phyloP scores from a whole-genome alignment of 208 protist species.

The Trichomonas vaginalis region DNA sequence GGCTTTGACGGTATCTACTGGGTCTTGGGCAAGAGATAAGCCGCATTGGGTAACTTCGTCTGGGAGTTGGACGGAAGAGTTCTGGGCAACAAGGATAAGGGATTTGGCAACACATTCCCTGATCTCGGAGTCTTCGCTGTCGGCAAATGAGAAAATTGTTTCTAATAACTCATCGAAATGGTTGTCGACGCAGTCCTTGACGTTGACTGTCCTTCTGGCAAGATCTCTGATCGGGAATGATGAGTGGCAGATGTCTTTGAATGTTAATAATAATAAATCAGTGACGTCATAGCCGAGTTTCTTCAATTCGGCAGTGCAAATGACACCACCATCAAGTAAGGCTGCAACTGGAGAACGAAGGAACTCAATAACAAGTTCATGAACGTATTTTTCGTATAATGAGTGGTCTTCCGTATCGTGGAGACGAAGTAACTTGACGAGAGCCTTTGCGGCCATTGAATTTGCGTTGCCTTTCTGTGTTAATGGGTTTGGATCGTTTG shows the following conservation, averaged over 20 bases:
- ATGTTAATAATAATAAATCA: background rate
- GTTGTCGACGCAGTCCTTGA: background rate
- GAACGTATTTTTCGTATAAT: background rate
- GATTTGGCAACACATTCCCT: background rate
- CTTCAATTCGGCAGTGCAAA: background rate
- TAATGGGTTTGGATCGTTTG: background rate
- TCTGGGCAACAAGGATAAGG: background rate
- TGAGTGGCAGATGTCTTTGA: slow-evolving; percentile 4
- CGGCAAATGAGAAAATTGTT: background rate
- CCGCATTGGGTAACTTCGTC: background rate
- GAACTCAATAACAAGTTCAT: background rate
- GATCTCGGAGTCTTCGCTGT: background rate
- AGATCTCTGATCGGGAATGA: slow-evolving; percentile 13
- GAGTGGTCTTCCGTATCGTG: background rate
- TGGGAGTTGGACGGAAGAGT: background rate
- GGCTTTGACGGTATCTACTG: background rate
- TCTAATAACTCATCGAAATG: background rate
- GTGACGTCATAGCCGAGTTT: background rate
- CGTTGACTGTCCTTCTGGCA: background rate
- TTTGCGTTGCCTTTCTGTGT: slow-evolving; percentile 5
- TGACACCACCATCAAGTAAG: background rate
- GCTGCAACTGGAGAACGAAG: background rate
- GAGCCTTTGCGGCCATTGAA: background rate
- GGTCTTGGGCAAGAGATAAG: background rate
- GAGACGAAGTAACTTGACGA: background rate